A percentile compares a stretch with the other conserved stretches of the same genome.
Conservation (phyloP, 352 stramenopile species). For the Peronospora belbahrii region DNA sequence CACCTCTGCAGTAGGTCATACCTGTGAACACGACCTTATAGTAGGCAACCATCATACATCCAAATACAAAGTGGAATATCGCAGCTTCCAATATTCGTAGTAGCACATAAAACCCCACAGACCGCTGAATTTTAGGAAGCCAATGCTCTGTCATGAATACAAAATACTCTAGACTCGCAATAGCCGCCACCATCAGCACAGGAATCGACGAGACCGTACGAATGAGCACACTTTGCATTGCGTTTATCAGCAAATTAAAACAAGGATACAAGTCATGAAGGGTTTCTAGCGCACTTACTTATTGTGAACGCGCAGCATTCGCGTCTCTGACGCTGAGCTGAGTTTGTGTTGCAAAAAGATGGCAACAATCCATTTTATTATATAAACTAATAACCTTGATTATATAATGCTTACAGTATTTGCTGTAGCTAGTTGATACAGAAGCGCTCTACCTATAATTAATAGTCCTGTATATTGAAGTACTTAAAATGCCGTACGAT, state of each 20-base stretch:
- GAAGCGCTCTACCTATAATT: too few species aligned
- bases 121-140: constrained; percentile 23
- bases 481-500: neutral
- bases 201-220: constrained; percentile 54
- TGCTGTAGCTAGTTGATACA: too few species aligned
- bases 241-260: neutral
- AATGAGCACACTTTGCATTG: constrained; percentile 38
- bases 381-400: too few species aligned
- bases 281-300: constrained; percentile 28
- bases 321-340: constrained; percentile 2
- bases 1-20: constrained; percentile 9
- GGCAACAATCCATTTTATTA: too few species aligned
- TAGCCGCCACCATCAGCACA: constrained; percentile 50
- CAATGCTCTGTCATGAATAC: constrained; percentile 53
- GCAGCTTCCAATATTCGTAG: constrained; percentile 28
- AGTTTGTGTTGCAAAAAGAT: too few species aligned
- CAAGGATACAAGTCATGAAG: neutral
- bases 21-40: constrained; percentile 70
- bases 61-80: constrained; percentile 56
- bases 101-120: constrained; percentile 15
- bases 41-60: constrained; percentile 50
- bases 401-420: too few species aligned
- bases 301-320: constrained; percentile 70
- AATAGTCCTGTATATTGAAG: too few species aligned
- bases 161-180: constrained; percentile 62